These are phyloP conservation scores for Aegilops bicornis DNA, from an alignment of 176 grass and related monocot genomes.

Conservation along the genomic window DNA sequence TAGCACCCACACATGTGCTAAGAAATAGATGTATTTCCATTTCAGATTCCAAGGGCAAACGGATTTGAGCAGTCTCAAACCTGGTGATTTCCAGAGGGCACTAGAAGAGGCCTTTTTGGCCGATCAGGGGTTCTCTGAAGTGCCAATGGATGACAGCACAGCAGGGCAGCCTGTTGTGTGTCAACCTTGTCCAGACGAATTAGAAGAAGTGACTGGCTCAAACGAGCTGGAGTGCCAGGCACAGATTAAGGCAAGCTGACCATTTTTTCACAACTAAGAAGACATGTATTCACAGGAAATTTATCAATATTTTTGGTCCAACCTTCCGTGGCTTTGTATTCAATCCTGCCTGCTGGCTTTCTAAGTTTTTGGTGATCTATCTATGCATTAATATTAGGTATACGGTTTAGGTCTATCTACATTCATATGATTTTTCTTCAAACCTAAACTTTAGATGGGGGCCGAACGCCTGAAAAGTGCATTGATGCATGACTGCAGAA, in stretches of 20 bases:
- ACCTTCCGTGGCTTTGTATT: background rate
- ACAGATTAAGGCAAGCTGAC: conserved; percentile 62
- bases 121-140: conserved; percentile 80
- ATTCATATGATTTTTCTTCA: background rate
- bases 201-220: conserved; percentile 67
- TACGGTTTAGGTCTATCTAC: background rate
- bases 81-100: conserved; percentile 70
- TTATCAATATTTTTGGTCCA: background rate
- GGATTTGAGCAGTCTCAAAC: conserved; percentile 68
- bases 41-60: conserved; percentile 90
- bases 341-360: background rate
- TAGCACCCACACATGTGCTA: background rate
- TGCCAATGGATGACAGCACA: conserved; percentile 49
- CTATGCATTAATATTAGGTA: background rate
- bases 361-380: conserved; percentile 9
- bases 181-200: conserved; percentile 51
- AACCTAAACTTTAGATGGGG: background rate
- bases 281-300: background rate
- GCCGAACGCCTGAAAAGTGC: no score
- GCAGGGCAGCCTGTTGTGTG: conserved; percentile 57
- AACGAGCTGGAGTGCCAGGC: conserved; percentile 75
- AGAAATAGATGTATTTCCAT: conserved; percentile 26
- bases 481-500: no score
- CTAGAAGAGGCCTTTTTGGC: conserved; percentile 94
- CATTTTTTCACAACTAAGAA: background rate